These are phyloP conservation scores for Hymenoscyphus scutula DNA, from an alignment of 2,329 filamentous ascomycete genomes.

Conservation along the genomic window DNA sequence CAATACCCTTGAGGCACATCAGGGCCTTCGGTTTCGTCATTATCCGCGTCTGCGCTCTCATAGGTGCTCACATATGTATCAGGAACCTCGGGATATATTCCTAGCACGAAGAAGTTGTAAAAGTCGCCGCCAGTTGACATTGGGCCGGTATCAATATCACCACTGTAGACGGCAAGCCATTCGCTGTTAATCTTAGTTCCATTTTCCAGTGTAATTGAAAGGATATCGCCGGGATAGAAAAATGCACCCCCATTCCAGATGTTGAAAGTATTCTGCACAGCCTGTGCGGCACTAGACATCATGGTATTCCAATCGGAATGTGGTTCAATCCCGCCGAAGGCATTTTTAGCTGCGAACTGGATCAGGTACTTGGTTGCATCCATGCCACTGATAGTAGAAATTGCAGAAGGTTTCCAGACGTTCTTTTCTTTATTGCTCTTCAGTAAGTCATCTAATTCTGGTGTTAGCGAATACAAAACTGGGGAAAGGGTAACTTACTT, in stretches of 20 bases:
- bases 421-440: too few relatives aligned
- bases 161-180: too few relatives aligned
- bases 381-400: conserved; percentile 53
- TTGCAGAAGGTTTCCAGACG: conserved; percentile 42
- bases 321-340: conserved; percentile 35
- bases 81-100: conserved; percentile 22
- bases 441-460: too few relatives aligned
- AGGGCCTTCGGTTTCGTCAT: too few relatives aligned
- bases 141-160: conserved; percentile 12
- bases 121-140: conserved; percentile 28
- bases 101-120: conserved; percentile 31
- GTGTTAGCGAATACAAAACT: too few relatives aligned
- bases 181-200: conserved; percentile 36
- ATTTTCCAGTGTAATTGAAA: conserved; percentile 39
- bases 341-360: conserved; percentile 39
- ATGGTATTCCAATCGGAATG: conserved; percentile 41
- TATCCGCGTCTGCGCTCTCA: too few relatives aligned
- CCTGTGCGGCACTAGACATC: conserved; percentile 23
- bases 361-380: conserved; percentile 48
- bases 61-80: too few relatives aligned
- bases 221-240: conserved; percentile 40
- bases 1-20: too few relatives aligned
- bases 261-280: too few relatives aligned
- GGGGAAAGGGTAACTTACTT: neutral
- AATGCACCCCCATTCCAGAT: too few relatives aligned